A percentile compares a stretch with the other conserved stretches of the same genome.
These are phyloP conservation scores for Mycena vitilis DNA, from an alignment of 768 basidiomycete genomes.

Conservation along the genomic window DNA sequence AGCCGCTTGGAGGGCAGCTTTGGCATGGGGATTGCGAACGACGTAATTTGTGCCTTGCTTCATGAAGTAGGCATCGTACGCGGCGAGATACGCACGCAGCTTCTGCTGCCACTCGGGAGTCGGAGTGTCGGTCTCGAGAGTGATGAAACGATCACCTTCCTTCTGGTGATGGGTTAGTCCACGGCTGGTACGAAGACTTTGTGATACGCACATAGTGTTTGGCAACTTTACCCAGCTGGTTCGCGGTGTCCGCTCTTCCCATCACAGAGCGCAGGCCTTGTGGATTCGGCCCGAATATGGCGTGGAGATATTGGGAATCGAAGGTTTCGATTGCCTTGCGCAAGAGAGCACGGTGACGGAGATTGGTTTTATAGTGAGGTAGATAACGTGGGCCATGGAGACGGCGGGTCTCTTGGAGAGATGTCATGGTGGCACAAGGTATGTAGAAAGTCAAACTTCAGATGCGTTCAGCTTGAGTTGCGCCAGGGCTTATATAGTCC, in stretches of 20 bases:
- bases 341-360: constrained; percentile 13
- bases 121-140: no score
- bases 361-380: neutral
- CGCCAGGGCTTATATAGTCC: no score
- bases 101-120: no score
- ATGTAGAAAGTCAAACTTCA: neutral
- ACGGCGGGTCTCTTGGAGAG: neutral
- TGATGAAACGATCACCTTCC: neutral
- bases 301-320: no score
- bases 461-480: neutral
- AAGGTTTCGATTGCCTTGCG: constrained; percentile 21
- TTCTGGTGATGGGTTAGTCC: constrained; percentile 1
- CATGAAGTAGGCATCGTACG: constrained; percentile 8
- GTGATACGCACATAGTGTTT: neutral
- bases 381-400: neutral
- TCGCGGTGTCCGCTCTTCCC: neutral
- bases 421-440: no score
- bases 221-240: constrained; percentile 5
- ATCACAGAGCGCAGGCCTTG: neutral
- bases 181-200: neutral
- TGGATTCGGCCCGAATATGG: neutral
- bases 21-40: neutral
- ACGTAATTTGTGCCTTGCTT: neutral
- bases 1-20: neutral
- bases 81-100: neutral